Evolutionary conservation across 163 green algal species (phyloP).

Genomic region (Chlamydomonas reinhardtii): DNA sequence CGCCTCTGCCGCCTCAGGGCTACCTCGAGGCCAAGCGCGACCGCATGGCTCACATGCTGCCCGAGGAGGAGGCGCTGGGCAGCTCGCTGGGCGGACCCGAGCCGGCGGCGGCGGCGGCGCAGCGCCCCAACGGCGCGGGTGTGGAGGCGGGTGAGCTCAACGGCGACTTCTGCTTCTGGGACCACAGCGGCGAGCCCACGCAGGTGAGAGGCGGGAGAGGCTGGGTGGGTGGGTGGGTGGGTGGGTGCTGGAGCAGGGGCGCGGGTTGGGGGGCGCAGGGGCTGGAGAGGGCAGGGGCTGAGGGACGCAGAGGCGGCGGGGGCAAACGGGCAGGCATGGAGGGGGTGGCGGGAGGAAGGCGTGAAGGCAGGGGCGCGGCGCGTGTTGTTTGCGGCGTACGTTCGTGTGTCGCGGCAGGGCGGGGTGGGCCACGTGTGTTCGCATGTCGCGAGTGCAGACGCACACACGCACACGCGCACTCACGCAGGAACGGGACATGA

Average conservation of each 20-base stretch:
- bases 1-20: conserved; percentile 43
- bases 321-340: too few species aligned
- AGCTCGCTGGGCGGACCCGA: neutral
- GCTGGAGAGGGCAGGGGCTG: too few species aligned
- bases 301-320: too few species aligned
- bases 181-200: conserved; percentile 63
- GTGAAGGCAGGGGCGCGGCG: too few species aligned
- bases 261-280: neutral
- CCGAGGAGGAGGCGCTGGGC: conserved; percentile 24
- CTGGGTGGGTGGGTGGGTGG: too few species aligned
- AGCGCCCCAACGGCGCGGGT: too few species aligned
- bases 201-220: neutral
- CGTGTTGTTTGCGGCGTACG: too few species aligned
- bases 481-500: too few species aligned
- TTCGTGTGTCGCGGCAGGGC: too few species aligned
- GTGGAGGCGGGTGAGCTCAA: neutral
- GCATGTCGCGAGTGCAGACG: neutral
- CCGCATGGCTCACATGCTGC: conserved; percentile 78
- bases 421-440: neutral
- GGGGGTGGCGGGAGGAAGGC: too few species aligned
- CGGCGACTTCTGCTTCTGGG: conserved; percentile 72
- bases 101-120: neutral
- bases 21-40: conserved; percentile 88
- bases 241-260: neutral
- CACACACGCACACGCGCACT: too few species aligned